These are phyloP conservation scores for Elsinoe fawcettii DNA, from an alignment of 2,329 filamentous ascomycete genomes.

Conservation along the genomic window DNA sequence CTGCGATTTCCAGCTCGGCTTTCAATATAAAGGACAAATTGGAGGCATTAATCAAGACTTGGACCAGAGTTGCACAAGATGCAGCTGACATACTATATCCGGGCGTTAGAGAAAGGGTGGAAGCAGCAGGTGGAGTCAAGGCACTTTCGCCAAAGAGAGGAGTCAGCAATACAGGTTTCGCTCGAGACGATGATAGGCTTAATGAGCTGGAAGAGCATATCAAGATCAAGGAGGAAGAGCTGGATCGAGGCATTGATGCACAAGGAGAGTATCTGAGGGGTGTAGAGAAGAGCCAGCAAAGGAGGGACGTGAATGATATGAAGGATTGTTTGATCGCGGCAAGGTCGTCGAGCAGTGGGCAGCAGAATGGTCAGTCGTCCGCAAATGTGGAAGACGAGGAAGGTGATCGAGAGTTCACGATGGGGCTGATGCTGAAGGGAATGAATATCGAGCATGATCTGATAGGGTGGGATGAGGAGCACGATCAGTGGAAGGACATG, in stretches of 20 bases:
- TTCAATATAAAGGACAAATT: conserved; percentile 48
- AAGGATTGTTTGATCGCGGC: conserved; percentile 36
- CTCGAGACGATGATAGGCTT: conserved; percentile 23
- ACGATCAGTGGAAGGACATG: conserved; percentile 46
- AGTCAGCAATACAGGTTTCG: conserved; percentile 30
- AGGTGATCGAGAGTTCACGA: conserved; percentile 46
- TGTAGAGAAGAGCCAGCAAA: conserved; percentile 37
- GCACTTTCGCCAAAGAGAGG: conserved; percentile 40
- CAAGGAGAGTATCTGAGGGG: conserved; percentile 28
- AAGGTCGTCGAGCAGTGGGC: conserved; percentile 20
- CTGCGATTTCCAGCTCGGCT: conserved; percentile 39
- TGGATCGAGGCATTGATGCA: conserved; percentile 26
- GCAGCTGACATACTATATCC: conserved; percentile 63
- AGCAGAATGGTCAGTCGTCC: conserved; percentile 41
- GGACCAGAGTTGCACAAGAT: conserved; percentile 52
- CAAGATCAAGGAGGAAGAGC: conserved; percentile 26
- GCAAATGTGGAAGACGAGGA: conserved; percentile 37
- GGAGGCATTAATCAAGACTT: conserved; percentile 49
- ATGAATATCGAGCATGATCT: conserved; percentile 54
- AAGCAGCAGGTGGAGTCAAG: conserved; percentile 54
- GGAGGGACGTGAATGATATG: conserved; percentile 33
- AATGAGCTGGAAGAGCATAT: conserved; percentile 33
- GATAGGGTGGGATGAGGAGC: conserved; percentile 55
- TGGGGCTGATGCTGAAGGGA: conserved; percentile 61
- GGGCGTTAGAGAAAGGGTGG: conserved; percentile 51